phyloP scores from a whole-genome alignment of 495 filamentous ascomycete species.

The Hypoxylon intermedium region DNA sequence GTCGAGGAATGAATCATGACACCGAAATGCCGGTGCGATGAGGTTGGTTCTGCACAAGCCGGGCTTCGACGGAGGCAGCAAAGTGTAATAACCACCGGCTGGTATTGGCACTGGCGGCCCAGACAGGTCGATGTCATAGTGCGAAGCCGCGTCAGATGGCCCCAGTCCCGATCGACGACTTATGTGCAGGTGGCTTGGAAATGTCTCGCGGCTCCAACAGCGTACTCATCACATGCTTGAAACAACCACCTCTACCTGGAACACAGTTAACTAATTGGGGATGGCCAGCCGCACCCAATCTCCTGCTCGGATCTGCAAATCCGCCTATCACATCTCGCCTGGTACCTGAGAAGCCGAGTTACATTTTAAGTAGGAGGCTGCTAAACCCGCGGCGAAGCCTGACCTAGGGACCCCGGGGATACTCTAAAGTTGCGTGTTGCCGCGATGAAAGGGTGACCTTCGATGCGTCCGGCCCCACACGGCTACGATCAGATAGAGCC shows the following conservation, averaged over 20 bases:
- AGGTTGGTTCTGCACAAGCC: too few species aligned
- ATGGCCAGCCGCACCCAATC: constrained; percentile 32
- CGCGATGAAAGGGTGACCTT: constrained; percentile 37
- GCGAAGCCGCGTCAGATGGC: constrained; percentile 34
- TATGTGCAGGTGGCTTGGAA: constrained; percentile 26
- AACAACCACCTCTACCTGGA: constrained; percentile 36
- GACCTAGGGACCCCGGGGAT: constrained; percentile 11
- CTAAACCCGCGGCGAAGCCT: constrained; percentile 18
- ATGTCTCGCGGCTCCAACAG: constrained; percentile 41
- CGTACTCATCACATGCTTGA: constrained; percentile 46
- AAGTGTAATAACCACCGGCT: background rate
- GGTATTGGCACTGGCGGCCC: background rate
- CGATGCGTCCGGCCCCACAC: constrained; percentile 28
- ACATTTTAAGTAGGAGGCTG: constrained; percentile 42
- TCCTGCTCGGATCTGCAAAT: constrained; percentile 3
- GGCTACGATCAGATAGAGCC: constrained; percentile 5
- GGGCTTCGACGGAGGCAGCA: too few species aligned
- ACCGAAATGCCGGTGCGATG: too few species aligned
- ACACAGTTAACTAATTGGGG: constrained; percentile 37
- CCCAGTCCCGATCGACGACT: constrained; percentile 29
- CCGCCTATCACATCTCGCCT: constrained; percentile 34
- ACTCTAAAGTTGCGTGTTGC: constrained; percentile 7
- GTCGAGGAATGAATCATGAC: too few species aligned
- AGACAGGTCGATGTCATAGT: constrained; percentile 14
- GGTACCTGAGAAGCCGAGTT: constrained; percentile 41